Evolutionary conservation across 306 rosid species (phyloP).

Genomic region (Quercus ilex): DNA sequence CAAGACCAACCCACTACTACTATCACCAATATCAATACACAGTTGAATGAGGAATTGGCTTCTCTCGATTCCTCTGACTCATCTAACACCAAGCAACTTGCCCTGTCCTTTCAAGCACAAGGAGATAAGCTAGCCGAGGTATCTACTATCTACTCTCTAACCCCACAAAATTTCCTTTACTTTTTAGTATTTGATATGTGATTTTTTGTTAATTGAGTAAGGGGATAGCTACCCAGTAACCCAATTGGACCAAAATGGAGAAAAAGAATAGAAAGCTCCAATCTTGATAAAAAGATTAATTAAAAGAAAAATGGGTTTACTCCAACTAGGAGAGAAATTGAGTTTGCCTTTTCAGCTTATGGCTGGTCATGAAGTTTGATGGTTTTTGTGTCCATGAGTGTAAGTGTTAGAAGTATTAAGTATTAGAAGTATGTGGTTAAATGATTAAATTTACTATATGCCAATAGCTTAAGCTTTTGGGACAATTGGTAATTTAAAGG

Average conservation of each 20-base stretch:
- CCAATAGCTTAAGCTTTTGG: too few species aligned
- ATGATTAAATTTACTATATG: too few species aligned
- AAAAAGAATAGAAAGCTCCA: background rate
- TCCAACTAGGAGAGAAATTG: background rate
- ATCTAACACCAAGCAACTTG: conserved; percentile 18
- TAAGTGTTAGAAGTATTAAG: too few species aligned
- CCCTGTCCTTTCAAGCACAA: conserved; percentile 40
- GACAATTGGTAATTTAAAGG: too few species aligned
- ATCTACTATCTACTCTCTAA: background rate
- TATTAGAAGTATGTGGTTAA: too few species aligned
- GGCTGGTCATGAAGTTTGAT: background rate
- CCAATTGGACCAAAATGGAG: background rate
- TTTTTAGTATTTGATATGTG: background rate
- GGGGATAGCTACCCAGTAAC: background rate
- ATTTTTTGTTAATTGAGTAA: background rate
- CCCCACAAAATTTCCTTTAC: background rate
- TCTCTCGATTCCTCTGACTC: conserved; percentile 6
- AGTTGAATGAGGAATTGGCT: background rate
- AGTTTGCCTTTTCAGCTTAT: background rate
- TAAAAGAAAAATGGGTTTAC: background rate
- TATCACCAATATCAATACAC: background rate
- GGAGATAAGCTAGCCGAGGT: conserved; percentile 50
- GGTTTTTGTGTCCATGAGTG: background rate
- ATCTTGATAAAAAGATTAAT: background rate
- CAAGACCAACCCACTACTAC: background rate